These are phyloP conservation scores for Eucalyptus sideroxylon DNA, from an alignment of 345 rosid species.

Conservation along the genomic window DNA sequence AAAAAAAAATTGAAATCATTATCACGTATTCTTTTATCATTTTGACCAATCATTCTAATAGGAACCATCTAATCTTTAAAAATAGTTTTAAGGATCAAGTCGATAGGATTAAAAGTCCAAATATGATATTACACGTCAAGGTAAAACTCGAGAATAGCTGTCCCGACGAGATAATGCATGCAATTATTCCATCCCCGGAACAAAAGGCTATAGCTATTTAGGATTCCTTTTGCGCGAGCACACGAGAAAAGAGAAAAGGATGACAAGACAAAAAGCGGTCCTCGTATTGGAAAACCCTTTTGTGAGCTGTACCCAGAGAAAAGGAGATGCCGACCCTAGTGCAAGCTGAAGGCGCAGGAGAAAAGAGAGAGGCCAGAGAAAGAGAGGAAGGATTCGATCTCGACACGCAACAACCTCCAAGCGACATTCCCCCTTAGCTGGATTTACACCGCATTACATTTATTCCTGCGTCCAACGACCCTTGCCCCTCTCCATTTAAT, in stretches of 20 bases:
- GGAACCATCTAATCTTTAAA: background rate
- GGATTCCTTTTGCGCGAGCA: background rate
- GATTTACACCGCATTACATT: background rate
- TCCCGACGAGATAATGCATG: background rate
- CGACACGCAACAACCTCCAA: background rate
- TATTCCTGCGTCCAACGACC: background rate
- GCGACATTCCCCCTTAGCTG: background rate
- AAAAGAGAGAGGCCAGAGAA: background rate
- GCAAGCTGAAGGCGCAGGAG: background rate
- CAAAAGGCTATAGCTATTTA: background rate
- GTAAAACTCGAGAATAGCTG: background rate
- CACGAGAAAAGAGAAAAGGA: background rate
- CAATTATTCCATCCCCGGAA: background rate
- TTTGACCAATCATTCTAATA: background rate
- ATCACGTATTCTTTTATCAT: background rate
- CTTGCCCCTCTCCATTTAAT: background rate
- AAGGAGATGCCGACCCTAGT: background rate
- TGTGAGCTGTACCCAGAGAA: background rate
- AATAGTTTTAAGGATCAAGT: background rate
- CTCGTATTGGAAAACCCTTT: background rate
- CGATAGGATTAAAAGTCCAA: rapidly evolving
- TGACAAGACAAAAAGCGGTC: background rate
- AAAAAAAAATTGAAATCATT: background rate
- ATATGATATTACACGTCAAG: rapidly evolving
- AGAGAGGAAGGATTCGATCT: background rate